Evolutionary conservation across 2,329 filamentous ascomycete species (phyloP).

Genomic region (Hymenoscyphus albidus): DNA sequence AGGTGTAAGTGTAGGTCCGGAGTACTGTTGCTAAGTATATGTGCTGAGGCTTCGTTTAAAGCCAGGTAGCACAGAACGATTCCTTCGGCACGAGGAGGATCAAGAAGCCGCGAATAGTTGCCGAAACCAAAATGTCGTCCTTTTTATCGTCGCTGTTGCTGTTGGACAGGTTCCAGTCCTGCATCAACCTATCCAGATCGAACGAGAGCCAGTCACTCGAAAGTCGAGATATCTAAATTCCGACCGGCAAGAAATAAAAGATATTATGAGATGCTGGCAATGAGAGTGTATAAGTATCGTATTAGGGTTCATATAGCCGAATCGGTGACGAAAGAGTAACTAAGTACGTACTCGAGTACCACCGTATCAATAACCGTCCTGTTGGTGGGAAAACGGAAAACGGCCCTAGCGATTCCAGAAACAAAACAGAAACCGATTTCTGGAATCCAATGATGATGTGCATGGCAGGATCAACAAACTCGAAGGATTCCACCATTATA

Average conservation of each 20-base stretch:
- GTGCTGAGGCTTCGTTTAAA: not conserved
- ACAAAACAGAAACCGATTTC: not conserved
- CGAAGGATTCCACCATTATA: not conserved
- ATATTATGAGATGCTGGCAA: too few species aligned
- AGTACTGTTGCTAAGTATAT: not conserved
- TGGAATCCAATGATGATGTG: not conserved
- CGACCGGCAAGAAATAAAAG: too few species aligned
- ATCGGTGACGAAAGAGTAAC: too few species aligned
- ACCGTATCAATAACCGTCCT: too few species aligned
- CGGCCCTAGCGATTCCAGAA: not conserved
- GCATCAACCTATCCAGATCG: too few species aligned
- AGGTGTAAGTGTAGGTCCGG: too few species aligned
- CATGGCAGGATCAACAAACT: not conserved
- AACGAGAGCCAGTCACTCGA: too few species aligned
- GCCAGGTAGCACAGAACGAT: not conserved
- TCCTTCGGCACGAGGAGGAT: not conserved
- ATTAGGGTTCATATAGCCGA: too few species aligned
- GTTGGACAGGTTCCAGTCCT: not conserved
- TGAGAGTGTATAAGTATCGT: too few species aligned
- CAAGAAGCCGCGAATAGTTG: not conserved
- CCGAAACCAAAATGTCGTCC: not conserved
- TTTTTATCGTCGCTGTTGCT: not conserved
- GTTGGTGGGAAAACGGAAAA: too few species aligned
- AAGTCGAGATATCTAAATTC: too few species aligned
- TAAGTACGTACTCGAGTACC: too few species aligned